Evolutionary conservation across 768 basidiomycete species (phyloP), one percentile per base, ranked within the genome.

Genomic region (Termitomyces sp.): DNA sequence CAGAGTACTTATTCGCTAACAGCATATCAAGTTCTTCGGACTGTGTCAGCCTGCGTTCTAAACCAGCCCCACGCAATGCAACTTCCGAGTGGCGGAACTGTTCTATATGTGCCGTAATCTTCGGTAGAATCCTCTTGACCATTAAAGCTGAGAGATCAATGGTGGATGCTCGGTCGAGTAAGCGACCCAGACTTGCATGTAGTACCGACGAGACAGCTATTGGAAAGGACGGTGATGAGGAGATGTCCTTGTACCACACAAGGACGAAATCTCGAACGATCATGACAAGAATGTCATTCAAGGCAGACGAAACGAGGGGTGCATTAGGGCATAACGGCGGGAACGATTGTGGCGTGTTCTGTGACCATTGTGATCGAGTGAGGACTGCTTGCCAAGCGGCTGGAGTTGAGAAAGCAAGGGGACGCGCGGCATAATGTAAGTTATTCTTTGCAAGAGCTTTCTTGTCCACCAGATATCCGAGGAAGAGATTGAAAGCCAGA

Each of bases 311-410:
- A 24, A 90, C 74, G 56, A 81, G 73, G 12, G 83, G 81, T 38
- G 82, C 82, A 24, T 81, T 75, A 28, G 87, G 85, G 61, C 79
- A 78, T 19, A 94, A 70, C 8, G 85, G 81, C 1, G 87, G 77
- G 19, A 88, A 74, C n/a, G 82, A 74, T 63, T 85, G 84, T 0
- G 87, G 83, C 3, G 83, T 72, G 55, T 77, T 82, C 60, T 87
- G 83, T 3, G 90, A 90, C 94, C 93, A 96, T 68, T 88, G 84
- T n/a, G 90, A 90, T 32, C 93, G 84, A 44, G 83, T 93, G 49
- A 90, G 76, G 45, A 92, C 88, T 0, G 87, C 93, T 64, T 94
- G 90, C 94, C 94, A 97, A 32, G 93, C 94, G 54, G 94, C 92
- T 24, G 93, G 91, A 2, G 93, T 93, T 4, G 92, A 91, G 74